Conservation (phyloP, 192 early-diverging fungal species). For the Coemansia sp. region DNA sequence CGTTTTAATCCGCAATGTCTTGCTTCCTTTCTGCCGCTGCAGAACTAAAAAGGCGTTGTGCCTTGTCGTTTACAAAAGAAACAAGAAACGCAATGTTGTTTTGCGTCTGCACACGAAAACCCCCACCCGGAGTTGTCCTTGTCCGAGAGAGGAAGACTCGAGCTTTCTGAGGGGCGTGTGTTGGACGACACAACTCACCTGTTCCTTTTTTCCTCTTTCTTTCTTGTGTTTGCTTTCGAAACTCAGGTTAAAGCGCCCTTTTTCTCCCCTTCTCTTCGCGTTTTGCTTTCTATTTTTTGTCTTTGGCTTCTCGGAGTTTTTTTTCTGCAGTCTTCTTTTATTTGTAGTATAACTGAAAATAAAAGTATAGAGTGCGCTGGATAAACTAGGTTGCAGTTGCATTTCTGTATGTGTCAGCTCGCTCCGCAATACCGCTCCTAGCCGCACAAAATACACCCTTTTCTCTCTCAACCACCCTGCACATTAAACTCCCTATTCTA, state of each 20-base stretch:
- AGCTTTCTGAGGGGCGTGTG: no score
- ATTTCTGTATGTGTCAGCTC: not conserved
- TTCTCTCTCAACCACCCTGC: not conserved
- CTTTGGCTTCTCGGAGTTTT: not conserved
- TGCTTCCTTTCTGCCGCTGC: not conserved
- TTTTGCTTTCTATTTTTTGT: not conserved
- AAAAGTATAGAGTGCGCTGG: no score
- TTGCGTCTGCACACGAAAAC: not conserved
- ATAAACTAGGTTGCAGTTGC: not conserved
- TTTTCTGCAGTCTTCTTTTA: not conserved
- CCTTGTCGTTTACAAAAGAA: not conserved
- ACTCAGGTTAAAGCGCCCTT: not conserved
- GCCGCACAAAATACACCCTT: not conserved
- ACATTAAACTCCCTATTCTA: not conserved
- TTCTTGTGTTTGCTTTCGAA: not conserved
- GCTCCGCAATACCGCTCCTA: not conserved
- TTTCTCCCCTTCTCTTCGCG: not conserved
- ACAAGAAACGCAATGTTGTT: not conserved
- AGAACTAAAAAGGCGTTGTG: not conserved
- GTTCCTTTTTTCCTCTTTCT: not conserved
- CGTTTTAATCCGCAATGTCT: no score
- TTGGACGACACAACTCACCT: no score
- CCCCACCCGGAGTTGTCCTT: not conserved
- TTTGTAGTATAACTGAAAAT: no score
- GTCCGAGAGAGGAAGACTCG: not conserved